phyloP scores from a whole-genome alignment of 805 yeast genomes.

The Saccharomycopsis selenospora region DNA sequence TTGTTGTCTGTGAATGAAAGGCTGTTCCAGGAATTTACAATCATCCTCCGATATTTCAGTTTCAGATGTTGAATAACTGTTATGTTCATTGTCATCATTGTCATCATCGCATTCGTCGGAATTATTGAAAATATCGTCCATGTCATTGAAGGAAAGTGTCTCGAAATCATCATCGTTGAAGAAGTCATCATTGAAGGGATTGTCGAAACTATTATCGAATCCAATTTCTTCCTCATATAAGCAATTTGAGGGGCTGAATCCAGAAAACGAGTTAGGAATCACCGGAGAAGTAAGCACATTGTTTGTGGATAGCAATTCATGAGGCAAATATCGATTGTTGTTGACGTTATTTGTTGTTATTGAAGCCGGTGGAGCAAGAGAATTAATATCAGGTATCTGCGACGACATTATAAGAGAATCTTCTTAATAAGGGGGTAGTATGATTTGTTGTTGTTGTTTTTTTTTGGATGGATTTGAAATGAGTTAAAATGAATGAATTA shows the following conservation, averaged over 20 bases:
- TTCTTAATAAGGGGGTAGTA: background rate
- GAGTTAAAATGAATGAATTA: background rate
- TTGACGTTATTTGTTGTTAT: background rate
- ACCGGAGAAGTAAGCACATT: background rate
- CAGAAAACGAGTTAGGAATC: constrained; percentile 1
- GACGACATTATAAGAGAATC: background rate
- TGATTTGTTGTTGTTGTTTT: background rate
- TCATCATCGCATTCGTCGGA: background rate
- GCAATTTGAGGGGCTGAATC: constrained; percentile 14
- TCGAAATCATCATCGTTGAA: constrained; percentile 19
- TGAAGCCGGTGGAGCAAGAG: constrained; percentile 1
- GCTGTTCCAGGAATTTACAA: background rate
- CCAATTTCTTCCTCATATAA: constrained; percentile 12
- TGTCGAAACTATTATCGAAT: constrained; percentile 16
- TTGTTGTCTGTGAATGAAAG: constrained; percentile 1
- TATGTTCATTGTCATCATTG: background rate
- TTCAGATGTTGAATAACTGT: constrained; percentile 15
- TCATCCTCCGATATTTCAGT: constrained; percentile 20
- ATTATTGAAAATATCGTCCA: constrained; percentile 19
- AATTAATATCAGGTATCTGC: background rate
- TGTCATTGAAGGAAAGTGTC: constrained; percentile 20
- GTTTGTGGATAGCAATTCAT: background rate
- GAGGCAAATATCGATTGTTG: background rate
- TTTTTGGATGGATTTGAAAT: background rate
- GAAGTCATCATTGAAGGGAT: constrained; percentile 18